A percentile compares a stretch with the other conserved stretches of the same genome.
Conservation (phyloP, 192 early-diverging fungal species). For the Thamnidium elegans region DNA sequence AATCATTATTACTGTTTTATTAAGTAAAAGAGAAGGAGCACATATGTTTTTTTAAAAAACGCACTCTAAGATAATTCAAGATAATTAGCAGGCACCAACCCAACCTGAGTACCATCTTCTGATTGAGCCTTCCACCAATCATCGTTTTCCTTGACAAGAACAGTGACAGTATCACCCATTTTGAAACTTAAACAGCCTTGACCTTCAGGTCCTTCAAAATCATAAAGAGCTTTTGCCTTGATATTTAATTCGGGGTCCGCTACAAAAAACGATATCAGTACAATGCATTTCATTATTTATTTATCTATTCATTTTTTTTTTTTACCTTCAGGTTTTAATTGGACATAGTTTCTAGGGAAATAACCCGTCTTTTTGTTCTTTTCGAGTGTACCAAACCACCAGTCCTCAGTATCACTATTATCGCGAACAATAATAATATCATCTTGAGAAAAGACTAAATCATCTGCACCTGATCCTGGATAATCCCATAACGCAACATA, state of each 20-base stretch:
- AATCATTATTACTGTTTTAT: too few species aligned
- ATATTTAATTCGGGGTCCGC: conserved; percentile 31
- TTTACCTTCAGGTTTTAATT: conserved; percentile 31
- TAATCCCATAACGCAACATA: conserved; percentile 43
- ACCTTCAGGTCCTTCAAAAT: conserved; percentile 39
- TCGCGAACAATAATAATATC: conserved; percentile 38
- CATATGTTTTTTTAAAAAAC: too few species aligned
- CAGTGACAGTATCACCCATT: conserved; percentile 57
- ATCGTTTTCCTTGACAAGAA: conserved; percentile 49
- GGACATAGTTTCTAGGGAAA: conserved; percentile 48
- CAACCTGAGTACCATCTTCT: conserved; percentile 29
- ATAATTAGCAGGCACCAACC: conserved; percentile 49
- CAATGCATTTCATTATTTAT: too few species aligned
- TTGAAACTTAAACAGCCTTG: conserved; percentile 62
- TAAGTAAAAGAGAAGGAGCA: too few species aligned
- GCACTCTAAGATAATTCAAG: conserved; percentile 29
- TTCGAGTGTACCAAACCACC: conserved; percentile 47
- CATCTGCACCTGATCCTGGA: conserved; percentile 35
- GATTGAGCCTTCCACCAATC: conserved; percentile 48
- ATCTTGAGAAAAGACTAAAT: conserved; percentile 40
- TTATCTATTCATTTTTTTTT: too few species aligned
- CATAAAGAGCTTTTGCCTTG: conserved; percentile 41
- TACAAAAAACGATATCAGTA: neutral
- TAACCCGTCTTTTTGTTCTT: conserved; percentile 38
- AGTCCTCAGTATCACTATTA: conserved; percentile 39